These are phyloP conservation scores for Penstemon davidsonii DNA, from an alignment of 257 asterid species.

Conservation along the genomic window DNA sequence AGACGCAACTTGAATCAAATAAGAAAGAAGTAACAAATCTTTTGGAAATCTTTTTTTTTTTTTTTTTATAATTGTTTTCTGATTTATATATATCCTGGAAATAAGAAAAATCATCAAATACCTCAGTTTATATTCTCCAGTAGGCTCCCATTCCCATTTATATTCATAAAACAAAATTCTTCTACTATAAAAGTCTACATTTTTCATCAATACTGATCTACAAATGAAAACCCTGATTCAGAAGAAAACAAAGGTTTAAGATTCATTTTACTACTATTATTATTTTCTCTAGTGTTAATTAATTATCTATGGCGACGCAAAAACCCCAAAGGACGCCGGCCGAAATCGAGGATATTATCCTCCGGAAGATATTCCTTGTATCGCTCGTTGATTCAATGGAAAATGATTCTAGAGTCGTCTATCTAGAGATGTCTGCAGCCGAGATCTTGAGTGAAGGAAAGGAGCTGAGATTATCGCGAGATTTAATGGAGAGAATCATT, in stretches of 20 bases:
- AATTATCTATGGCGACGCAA: slow-evolving; percentile 60
- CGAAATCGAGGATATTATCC: slow-evolving; percentile 88
- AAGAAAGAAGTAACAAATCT: no score
- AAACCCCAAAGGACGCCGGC: slow-evolving; percentile 66
- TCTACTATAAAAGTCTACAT: no score
- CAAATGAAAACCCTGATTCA: not conserved
- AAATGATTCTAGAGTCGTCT: slow-evolving; percentile 63
- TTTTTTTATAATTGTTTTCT: no score
- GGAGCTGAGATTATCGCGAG: slow-evolving; percentile 68
- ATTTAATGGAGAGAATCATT: slow-evolving; percentile 73
- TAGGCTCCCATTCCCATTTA: no score
- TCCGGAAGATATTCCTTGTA: slow-evolving; percentile 74
- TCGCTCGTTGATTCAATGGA: slow-evolving; percentile 73
- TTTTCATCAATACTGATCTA: no score
- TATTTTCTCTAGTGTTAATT: not conserved
- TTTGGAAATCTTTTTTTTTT: no score
- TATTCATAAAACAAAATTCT: no score
- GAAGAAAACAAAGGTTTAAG: not conserved
- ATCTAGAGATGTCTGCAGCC: slow-evolving; percentile 78
- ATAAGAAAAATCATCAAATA: no score
- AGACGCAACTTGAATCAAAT: no score
- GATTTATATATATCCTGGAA: no score
- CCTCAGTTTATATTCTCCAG: no score
- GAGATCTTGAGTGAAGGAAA: slow-evolving; percentile 85
- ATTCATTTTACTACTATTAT: not conserved